Base-by-base conservation (phyloP, 371 early-diverging fungal genomes). In the Circinella umbellata region DNA sequence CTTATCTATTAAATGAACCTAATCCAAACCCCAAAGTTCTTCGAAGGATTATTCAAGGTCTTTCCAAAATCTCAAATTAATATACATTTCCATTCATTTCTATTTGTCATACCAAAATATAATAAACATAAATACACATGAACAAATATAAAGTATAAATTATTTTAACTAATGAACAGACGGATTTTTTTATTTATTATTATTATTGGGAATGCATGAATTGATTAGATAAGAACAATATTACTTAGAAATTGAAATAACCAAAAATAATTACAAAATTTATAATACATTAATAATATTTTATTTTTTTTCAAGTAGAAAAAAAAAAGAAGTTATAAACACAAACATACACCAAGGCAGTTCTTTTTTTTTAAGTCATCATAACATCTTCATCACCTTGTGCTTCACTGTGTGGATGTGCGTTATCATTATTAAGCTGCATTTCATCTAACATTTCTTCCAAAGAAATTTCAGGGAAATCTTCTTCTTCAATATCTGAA, bases 381-480 rank as follows among this genome's bases (percentile, higher is more conserved):
- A 74, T 73, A 15, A 75, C 80, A 61, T 80, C 80, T 11, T 83
- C 79, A 61, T 76, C 80, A 37, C 77, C 71, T 34, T 11, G 53
- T 15, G 14, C 18, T 20, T 42, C 42, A 42, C 6, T 42, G 42
- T 36, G 55, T 38, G 80, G 78, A 53, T 87, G 85, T 62, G 77
- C 78, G 18, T 72, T 87, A 59, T 87, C 89, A 69, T 88, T 88
- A 42, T 89, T 83, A 68, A 94, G 73, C 18, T 82, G 82, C 75
- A 96, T 86, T 69, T 95, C 96, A 69, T 97, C 96, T 71, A 98
- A 80, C 76, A 98, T 86, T 80, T 98, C 98, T 71, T 92, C 94
- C 73, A 97, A 80, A 38, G 90, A 82, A 67, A 98, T 88, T 73
- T 96, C 96, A 15, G 97, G 97, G 83, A 95, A 93, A 79, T 92